Percentiles rank a stretch among this genome's conserved stretches.
Conservation (phyloP, 2,329 filamentous ascomycete species). For the Pseudogymnoascus sp. region DNA sequence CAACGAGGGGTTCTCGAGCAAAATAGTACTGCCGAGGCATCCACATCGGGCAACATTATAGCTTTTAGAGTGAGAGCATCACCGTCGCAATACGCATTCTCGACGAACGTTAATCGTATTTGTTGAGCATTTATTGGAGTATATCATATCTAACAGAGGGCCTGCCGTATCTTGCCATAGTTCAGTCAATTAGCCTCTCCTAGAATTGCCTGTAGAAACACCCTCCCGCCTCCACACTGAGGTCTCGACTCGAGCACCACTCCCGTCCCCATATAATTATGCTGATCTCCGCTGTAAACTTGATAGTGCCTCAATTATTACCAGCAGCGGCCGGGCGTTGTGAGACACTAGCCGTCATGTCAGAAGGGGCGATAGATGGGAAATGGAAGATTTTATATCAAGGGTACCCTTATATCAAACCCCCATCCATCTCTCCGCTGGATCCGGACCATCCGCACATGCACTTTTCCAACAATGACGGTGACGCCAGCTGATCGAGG, state of each 20-base stretch:
- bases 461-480: neutral
- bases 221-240: neutral
- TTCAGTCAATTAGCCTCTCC: neutral
- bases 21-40: neutral
- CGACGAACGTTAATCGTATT: neutral
- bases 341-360: neutral
- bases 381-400: neutral
- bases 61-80: neutral
- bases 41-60: neutral
- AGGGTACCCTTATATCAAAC: neutral
- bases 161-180: neutral
- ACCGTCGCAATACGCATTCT: neutral
- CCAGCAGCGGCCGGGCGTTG: neutral
- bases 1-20: neutral
- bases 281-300: neutral
- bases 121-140: neutral
- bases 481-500: slow-evolving; percentile 1
- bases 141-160: neutral
- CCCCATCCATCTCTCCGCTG: neutral
- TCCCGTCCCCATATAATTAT: neutral
- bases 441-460: neutral
- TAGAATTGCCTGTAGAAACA: neutral
- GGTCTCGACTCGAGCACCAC: neutral
- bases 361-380: neutral
- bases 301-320: neutral